Conservation (phyloP, 805 yeast genomes). For the Saccharomycopsis fermentans region DNA sequence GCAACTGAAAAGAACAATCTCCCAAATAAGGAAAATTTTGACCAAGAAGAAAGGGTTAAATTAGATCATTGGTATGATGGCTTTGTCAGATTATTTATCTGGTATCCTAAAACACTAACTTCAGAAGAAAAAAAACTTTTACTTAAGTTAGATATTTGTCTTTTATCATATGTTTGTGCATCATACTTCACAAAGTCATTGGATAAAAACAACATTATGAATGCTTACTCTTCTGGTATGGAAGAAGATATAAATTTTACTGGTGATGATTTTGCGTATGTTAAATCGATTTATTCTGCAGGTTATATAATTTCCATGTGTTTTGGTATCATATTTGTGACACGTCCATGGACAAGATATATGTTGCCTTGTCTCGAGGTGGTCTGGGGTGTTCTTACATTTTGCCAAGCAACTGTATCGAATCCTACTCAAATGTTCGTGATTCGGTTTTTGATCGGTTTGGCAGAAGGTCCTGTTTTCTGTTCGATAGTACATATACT, state of each 20-base stretch:
- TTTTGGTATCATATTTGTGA: conserved; percentile 19
- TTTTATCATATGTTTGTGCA: conserved; percentile 3
- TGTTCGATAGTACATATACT: conserved; percentile 25
- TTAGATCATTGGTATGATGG: background rate
- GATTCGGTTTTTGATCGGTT: conserved; percentile 25
- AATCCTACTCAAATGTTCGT: conserved; percentile 32
- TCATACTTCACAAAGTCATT: conserved; percentile 35
- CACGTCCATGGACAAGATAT: conserved; percentile 5
- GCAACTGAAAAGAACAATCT: background rate
- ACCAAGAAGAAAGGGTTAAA: background rate
- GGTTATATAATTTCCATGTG: background rate
- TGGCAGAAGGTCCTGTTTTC: background rate
- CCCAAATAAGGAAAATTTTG: background rate
- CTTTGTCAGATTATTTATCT: conserved; percentile 1
- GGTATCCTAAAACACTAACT: conserved; percentile 11
- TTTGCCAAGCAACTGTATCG: conserved; percentile 18
- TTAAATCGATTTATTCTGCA: background rate
- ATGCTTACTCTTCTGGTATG: conserved; percentile 64
- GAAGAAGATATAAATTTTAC: conserved; percentile 42
- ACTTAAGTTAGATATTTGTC: conserved; percentile 6
- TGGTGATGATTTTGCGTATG: conserved; percentile 31
- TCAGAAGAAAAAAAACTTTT: conserved; percentile 16
- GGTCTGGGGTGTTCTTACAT: conserved; percentile 13
- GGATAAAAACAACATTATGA: conserved; percentile 49
- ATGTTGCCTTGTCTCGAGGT: conserved; percentile 10